Evolutionary conservation across 2,329 filamentous ascomycete genomes (phyloP).

Genomic region (Escovopsis weberi): DNA sequence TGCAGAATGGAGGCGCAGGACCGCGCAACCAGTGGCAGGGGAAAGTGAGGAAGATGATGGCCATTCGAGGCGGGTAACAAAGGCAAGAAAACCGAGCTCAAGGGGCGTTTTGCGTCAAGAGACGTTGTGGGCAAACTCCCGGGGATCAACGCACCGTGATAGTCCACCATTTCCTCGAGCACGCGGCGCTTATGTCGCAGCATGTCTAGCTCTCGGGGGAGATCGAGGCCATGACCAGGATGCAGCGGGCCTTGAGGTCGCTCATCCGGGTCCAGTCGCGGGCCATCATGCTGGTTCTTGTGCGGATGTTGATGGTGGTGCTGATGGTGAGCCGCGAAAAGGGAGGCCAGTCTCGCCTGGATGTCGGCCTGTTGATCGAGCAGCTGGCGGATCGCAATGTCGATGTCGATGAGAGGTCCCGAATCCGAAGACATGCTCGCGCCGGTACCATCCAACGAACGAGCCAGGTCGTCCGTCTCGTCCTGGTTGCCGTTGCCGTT

Average conservation of each 20-base stretch:
- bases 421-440: slow-evolving; percentile 1
- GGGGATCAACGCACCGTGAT: slow-evolving; percentile 26
- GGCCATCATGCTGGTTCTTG: not conserved
- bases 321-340: slow-evolving; percentile 26
- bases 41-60: not conserved
- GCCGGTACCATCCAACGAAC: not conserved
- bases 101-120: not conserved
- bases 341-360: slow-evolving; percentile 32
- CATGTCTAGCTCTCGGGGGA: slow-evolving; percentile 37
- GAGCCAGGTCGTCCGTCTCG: not conserved
- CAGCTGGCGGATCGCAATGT: slow-evolving; percentile 18
- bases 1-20: not conserved
- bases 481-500: too few species aligned
- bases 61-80: slow-evolving; percentile 5
- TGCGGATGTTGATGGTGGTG: not conserved
- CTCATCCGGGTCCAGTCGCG: too few species aligned
- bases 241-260: too few species aligned
- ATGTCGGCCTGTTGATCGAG: slow-evolving; percentile 40
- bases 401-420: slow-evolving; percentile 2
- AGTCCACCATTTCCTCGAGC: slow-evolving; percentile 32
- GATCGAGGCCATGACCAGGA: slow-evolving; percentile 24
- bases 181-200: slow-evolving; percentile 39
- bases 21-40: slow-evolving; percentile 4
- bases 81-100: not conserved
- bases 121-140: not conserved